Conservation (phyloP, 306 rosid genomes). For the Prinsepia uniflora region DNA sequence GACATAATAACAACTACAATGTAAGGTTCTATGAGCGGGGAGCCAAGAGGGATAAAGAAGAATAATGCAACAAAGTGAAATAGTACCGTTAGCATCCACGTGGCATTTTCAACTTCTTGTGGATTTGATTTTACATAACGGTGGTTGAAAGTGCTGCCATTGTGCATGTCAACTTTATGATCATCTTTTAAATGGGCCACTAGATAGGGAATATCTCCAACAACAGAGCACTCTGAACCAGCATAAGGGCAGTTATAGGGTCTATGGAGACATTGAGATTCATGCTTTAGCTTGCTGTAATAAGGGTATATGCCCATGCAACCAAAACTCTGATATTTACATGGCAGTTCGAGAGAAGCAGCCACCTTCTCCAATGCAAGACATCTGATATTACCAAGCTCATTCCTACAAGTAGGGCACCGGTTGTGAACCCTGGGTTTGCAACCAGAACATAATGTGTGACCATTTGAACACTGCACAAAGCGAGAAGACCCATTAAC, state of each 20-base stretch:
- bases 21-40: neutral
- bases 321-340: slow-evolving; percentile 80
- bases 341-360: slow-evolving; percentile 87
- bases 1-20: neutral
- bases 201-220: slow-evolving; percentile 77
- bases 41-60: neutral
- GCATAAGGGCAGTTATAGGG: slow-evolving; percentile 95
- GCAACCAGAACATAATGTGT: slow-evolving; percentile 88
- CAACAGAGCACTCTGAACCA: slow-evolving; percentile 75
- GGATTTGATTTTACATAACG: slow-evolving; percentile 95
- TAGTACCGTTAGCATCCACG: slow-evolving; percentile 94
- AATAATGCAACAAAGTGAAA: slow-evolving; percentile 9
- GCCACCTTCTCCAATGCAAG: slow-evolving; percentile 95
- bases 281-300: slow-evolving; percentile 90
- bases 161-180: slow-evolving; percentile 97
- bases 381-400: slow-evolving; percentile 92
- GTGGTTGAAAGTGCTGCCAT: slow-evolving; percentile 91
- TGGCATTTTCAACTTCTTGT: slow-evolving; percentile 94
- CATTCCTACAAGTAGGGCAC: slow-evolving; percentile 91
- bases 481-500: neutral
- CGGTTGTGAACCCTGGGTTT: slow-evolving; percentile 95
- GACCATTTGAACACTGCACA: slow-evolving; percentile 93
- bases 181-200: slow-evolving; percentile 83
- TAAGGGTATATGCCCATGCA: slow-evolving; percentile 83
- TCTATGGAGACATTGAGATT: slow-evolving; percentile 68